A percentile compares a stretch with the other conserved stretches of the same genome.
phyloP scores from a whole-genome alignment of 176 grass and related monocot genomes.

The Cocos nucifera region DNA sequence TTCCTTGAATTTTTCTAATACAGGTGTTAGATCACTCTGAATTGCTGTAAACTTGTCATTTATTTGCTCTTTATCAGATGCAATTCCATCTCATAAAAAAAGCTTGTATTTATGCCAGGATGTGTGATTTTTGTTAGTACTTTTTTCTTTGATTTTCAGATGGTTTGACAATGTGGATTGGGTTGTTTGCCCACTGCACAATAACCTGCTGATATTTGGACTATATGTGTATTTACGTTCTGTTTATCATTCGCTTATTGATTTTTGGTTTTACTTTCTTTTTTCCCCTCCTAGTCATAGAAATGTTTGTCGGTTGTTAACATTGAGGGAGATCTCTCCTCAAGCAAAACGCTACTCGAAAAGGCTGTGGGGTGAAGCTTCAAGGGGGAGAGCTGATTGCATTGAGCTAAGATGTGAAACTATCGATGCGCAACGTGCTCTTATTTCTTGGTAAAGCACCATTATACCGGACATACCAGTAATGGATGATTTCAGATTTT shows the following conservation, averaged over 20 bases:
- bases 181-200: too few relatives aligned
- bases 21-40: background rate
- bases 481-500: too few relatives aligned
- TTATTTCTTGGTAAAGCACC: slow-evolving; percentile 78
- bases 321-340: slow-evolving; percentile 74
- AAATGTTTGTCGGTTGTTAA: slow-evolving; percentile 82
- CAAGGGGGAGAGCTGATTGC: slow-evolving; percentile 21
- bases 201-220: too few relatives aligned
- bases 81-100: background rate
- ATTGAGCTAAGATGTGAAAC: slow-evolving; percentile 36
- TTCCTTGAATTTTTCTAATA: background rate
- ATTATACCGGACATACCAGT: background rate
- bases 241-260: too few relatives aligned
- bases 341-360: slow-evolving; percentile 64
- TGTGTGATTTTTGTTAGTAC: background rate
- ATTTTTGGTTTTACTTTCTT: background rate
- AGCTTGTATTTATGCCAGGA: background rate
- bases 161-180: background rate
- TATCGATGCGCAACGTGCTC: slow-evolving; percentile 57
- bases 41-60: background rate
- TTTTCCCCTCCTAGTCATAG: slow-evolving; percentile 21
- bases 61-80: background rate
- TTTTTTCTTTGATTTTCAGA: slow-evolving; percentile 1
- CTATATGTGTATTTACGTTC: too few relatives aligned
- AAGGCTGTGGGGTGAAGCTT: slow-evolving; percentile 46